Evolutionary conservation across 129 eudicot species (phyloP).

Genomic region (Tagetes patula): DNA sequence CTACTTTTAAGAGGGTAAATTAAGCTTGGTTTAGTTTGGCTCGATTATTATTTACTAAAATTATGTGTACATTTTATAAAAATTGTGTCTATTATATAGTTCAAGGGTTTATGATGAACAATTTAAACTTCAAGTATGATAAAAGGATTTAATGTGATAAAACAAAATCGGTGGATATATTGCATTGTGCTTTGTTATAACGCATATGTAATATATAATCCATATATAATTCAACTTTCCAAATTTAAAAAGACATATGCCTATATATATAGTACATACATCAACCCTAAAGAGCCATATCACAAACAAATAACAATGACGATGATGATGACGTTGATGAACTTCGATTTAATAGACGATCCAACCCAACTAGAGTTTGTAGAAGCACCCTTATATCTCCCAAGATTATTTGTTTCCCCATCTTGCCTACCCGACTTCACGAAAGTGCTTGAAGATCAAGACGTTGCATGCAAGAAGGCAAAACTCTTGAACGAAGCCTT

Average conservation of each 20-base stretch:
- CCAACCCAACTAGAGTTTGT: neutral
- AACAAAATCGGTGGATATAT: neutral
- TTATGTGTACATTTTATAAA: too few relatives aligned
- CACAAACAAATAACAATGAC: neutral
- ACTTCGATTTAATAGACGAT: neutral
- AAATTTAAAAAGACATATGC: neutral
- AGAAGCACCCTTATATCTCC: neutral
- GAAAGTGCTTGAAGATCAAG: neutral
- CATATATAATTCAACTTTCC: neutral
- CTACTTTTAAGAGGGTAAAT: too few relatives aligned
- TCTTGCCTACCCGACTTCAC: neutral
- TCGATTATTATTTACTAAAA: too few relatives aligned
- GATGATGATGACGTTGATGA: neutral
- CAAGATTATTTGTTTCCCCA: constrained; percentile 1
- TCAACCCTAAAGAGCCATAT: neutral
- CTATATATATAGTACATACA: neutral
- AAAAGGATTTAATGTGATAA: neutral
- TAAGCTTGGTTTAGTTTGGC: too few relatives aligned
- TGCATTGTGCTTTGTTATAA: neutral
- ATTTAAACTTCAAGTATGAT: neutral
- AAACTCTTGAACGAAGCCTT: neutral
- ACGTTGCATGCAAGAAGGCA: neutral
- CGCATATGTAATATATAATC: neutral
- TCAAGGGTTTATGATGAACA: neutral
- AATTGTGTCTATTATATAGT: too few relatives aligned